Base-by-base conservation (phyloP, 352 stramenopile genomes). In the Phytophthora pistaciae region DNA sequence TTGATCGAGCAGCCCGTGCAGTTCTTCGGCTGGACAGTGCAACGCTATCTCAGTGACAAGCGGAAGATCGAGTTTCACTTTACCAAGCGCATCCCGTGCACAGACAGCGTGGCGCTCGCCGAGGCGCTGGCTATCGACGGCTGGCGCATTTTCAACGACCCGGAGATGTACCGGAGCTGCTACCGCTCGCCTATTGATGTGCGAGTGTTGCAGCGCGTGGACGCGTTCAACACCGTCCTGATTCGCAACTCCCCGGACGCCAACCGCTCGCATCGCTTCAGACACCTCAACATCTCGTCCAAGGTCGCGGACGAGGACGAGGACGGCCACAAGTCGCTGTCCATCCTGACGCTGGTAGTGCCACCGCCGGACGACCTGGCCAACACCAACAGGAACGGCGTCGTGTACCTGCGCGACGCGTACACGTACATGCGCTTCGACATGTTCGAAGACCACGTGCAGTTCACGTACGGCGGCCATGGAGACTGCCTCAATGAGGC, bases 361-460 rank as follows among this genome's bases (percentile, higher is more conserved):
- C 59, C 70, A 0, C 75, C 78, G 4, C 73, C 75, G 11, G 66
- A 80, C 16, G 66, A 72, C 40, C 0, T 70, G 36, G 69, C 62
- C 11, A 70, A 74, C 20, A 63, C 70, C n/a, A 74, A 73, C 27
- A 54, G 52, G n/a, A 75, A 77, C 27, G 74, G 74, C 9, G 66
- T 84, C n/a, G 49, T 77, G 20, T 84, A 82, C 60, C 69, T 86
- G 36, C 70, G 69, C 21, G 63, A 82, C 13, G 76, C 69, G 20
- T 84, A 72, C 65, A 86, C 79, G 25, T 86, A 85, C 56, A 80
- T 86, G 44, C 70, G 64, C n/a, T 83, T 86, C 56, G 64, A 75
- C 4, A 80, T 80, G 73, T 76, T 72, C 56, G 57, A 66, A 27
- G 64, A 68, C 23, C 64, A 76, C 54, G 67, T 86, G 11, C 73